Base-by-base conservation (phyloP, 768 basidiomycete genomes). In the Amanita pallidorosea region DNA sequence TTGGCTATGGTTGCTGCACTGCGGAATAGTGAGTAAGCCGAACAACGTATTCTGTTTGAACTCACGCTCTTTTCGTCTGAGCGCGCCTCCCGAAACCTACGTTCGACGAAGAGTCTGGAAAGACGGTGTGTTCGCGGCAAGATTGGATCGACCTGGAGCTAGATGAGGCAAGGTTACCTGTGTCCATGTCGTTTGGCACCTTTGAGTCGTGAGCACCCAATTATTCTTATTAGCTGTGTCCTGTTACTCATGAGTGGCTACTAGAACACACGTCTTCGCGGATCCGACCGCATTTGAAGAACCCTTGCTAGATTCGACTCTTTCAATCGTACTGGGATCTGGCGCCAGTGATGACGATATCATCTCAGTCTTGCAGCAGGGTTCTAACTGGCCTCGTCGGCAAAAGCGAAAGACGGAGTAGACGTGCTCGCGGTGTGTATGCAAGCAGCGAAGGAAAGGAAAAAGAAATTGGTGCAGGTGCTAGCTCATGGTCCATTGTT, bases 221-320 rank as follows among this genome's bases (percentile, higher is more conserved):
- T 9, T 8, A 29, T 29, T 8, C 4, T 29, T 29, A 2, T 29
- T 8, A 29, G 7, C 2, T 8, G 29, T 29, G 9, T 29, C 0
- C 29, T 29, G 9, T 29, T 8, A 8, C 4, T 29, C 29, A 29
- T 29, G 29, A 29, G 29, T 29, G 29, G 3, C 2, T 22, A 7
- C 37, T 57, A 88, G 85, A 29, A 75, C 76, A 45, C 70, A 77
- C 22, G 62, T 94, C 8, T 68, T 97, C 4, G 72, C 83, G 0
- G 95, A 98, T 65, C 88, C 92, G 1, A 86, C 90, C 0, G 73
- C 90, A 1, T 96, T 95, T 63, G 95, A 98, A 67, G 85, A 92
- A 56, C 86, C 89, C 0, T 72, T 96, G 6, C 76, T 93, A 48
- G 80, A 86, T 12, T 83, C 88, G 0, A 74, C 76, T 0, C 60